Conservation (phyloP, 2,329 filamentous ascomycete genomes). For the Trichothecium roseum region DNA sequence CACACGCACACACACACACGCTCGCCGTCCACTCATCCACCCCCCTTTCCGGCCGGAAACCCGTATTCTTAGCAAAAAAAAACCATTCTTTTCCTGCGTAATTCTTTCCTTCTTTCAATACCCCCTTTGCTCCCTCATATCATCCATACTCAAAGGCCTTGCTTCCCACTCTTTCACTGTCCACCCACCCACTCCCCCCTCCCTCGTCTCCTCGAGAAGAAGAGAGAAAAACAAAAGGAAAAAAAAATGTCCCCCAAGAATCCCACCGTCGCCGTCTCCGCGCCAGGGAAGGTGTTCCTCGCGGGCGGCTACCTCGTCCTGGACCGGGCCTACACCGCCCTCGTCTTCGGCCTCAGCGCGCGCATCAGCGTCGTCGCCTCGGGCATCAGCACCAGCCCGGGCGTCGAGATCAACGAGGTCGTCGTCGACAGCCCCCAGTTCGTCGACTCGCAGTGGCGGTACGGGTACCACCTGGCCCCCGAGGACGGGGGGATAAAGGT, state of each 20-base stretch:
- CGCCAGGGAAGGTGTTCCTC: conserved; percentile 90
- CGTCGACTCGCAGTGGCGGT: conserved; percentile 75
- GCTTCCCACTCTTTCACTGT: too few species aligned
- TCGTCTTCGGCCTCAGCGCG: conserved; percentile 58
- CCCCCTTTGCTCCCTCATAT: too few species aligned
- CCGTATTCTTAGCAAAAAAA: too few species aligned
- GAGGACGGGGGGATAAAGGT: conserved; percentile 71
- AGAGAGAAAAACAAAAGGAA: not conserved
- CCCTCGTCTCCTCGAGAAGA: too few species aligned
- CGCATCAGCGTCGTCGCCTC: conserved; percentile 55
- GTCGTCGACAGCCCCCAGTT: conserved; percentile 91
- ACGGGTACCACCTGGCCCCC: conserved; percentile 63
- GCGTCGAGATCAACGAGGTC: conserved; percentile 60
- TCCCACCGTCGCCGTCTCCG: conserved; percentile 57
- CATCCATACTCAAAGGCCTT: too few species aligned
- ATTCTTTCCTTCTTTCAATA: too few species aligned
- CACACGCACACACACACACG: too few species aligned
- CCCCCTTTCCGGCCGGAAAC: too few species aligned
- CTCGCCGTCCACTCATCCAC: too few species aligned
- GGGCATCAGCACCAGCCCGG: conserved; percentile 47
- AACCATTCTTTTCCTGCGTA: too few species aligned
- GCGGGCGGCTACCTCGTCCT: conserved; percentile 93
- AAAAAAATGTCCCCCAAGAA: not conserved
- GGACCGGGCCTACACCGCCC: conserved; percentile 72
- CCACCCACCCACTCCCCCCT: too few species aligned